Evolutionary conservation across 2,329 filamentous ascomycete species (phyloP).

Genomic region (Ploettnerulaceae sp.): DNA sequence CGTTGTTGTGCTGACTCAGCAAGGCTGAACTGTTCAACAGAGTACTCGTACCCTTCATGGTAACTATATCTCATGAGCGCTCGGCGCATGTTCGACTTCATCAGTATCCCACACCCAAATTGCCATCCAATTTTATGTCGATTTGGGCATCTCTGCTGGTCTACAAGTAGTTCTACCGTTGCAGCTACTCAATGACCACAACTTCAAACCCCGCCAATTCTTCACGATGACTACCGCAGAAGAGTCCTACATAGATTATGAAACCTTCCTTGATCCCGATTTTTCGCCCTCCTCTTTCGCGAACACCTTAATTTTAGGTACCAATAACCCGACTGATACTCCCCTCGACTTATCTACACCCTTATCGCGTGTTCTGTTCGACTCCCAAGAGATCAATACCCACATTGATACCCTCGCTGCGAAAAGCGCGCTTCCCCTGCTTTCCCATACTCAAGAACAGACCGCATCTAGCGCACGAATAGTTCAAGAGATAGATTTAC

Average conservation of each 20-base stretch:
- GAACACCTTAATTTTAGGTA: conserved; percentile 80
- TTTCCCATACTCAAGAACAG: conserved; percentile 72
- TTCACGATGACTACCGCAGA: conserved; percentile 33
- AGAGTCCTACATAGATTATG: conserved; percentile 91
- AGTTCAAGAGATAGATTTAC: conserved; percentile 69
- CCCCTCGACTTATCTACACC: conserved; percentile 92
- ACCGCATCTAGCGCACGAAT: conserved; percentile 68
- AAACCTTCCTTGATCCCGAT: conserved; percentile 75
- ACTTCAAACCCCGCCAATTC: conserved; percentile 6
- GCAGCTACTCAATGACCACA: too few species aligned
- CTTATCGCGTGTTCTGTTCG: conserved; percentile 88
- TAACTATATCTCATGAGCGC: too few species aligned
- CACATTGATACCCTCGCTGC: conserved; percentile 90
- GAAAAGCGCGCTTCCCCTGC: conserved; percentile 72
- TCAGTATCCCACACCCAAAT: too few species aligned
- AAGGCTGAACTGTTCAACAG: too few species aligned
- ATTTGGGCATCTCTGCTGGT: too few species aligned
- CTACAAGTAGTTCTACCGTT: too few species aligned
- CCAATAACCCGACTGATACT: conserved; percentile 87
- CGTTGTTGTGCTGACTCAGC: too few species aligned
- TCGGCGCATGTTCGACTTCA: too few species aligned
- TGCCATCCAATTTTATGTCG: too few species aligned
- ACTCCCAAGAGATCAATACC: conserved; percentile 94
- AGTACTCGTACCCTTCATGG: too few species aligned
- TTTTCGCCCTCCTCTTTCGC: conserved; percentile 83